A percentile compares a stretch with the other conserved stretches of the same genome.
Evolutionary conservation across 805 yeast genomes (phyloP).

Genomic region (Middelhovenomyces tepae): DNA sequence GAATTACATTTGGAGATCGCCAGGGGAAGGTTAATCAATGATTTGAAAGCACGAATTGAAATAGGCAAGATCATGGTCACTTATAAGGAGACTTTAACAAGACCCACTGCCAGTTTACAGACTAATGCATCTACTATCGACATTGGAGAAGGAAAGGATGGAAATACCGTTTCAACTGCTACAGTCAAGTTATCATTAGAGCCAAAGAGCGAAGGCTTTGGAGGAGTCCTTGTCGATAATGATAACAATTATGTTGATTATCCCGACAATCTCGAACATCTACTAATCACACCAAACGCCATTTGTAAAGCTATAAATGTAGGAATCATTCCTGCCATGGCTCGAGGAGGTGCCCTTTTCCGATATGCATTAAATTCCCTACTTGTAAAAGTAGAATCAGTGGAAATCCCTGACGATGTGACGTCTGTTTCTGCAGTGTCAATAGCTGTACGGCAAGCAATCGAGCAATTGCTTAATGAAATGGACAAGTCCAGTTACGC

Average conservation of each 20-base stretch:
- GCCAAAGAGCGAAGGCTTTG: constrained; percentile 34
- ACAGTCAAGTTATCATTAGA: constrained; percentile 24
- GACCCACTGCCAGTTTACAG: constrained; percentile 8
- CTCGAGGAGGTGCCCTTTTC: constrained; percentile 34
- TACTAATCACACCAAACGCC: constrained; percentile 22
- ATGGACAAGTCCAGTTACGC: constrained; percentile 31
- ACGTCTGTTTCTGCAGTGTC: constrained; percentile 34
- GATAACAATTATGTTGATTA: constrained; percentile 32
- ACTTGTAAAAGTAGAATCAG: constrained; percentile 42
- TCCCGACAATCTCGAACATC: constrained; percentile 20
- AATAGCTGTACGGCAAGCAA: constrained; percentile 38
- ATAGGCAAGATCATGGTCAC: constrained; percentile 83
- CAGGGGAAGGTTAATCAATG: constrained; percentile 65
- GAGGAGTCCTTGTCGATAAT: constrained; percentile 34
- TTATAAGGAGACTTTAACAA: constrained; percentile 60
- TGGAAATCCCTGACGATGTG: constrained; percentile 48
- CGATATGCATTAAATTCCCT: constrained; percentile 52
- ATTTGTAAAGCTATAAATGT: constrained; percentile 21
- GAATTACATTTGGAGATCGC: constrained; percentile 91
- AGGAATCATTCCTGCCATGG: constrained; percentile 33
- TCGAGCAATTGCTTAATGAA: constrained; percentile 30
- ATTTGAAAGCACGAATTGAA: constrained; percentile 72
- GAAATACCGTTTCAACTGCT: constrained; percentile 19
- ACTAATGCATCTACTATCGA: constrained; percentile 23
- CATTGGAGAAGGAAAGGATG: constrained; percentile 16